A percentile compares a stretch with the other conserved stretches of the same genome.
These are phyloP conservation scores for Hypoxylon sp. DNA, from an alignment of 2,329 filamentous ascomycete genomes.

Conservation along the genomic window DNA sequence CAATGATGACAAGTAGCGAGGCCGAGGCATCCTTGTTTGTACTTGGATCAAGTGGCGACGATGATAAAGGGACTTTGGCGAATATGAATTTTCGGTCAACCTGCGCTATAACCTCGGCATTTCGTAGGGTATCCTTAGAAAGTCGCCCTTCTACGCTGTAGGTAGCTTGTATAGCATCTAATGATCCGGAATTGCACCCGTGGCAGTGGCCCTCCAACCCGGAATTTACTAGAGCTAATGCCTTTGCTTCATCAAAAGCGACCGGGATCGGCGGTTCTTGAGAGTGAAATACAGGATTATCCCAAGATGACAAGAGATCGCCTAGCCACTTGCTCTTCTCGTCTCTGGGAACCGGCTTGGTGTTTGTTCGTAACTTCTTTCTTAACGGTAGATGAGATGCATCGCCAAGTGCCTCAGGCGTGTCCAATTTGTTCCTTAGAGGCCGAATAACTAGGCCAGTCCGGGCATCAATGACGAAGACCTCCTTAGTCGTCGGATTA, in stretches of 20 bases:
- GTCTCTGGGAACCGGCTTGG: conserved; percentile 31
- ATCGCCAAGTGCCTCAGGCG: conserved; percentile 49
- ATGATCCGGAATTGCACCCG: conserved; percentile 30
- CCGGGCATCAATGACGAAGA: conserved; percentile 65
- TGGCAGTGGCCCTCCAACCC: conserved; percentile 17
- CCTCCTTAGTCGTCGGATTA: conserved; percentile 71
- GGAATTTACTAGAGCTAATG: conserved; percentile 43
- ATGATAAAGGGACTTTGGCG: conserved; percentile 65
- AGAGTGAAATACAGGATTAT: conserved; percentile 80
- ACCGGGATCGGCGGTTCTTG: conserved; percentile 63
- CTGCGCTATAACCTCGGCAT: conserved; percentile 80
- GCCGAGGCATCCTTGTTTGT: background rate
- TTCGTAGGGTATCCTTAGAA: conserved; percentile 71
- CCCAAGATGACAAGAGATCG: conserved; percentile 74
- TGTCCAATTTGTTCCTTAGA: conserved; percentile 53
- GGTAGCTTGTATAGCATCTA: conserved; percentile 42
- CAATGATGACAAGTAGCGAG: conserved; percentile 78
- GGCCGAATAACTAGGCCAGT: conserved; percentile 64
- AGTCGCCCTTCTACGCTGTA: conserved; percentile 63
- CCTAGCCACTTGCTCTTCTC: conserved; percentile 68
- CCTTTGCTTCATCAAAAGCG: conserved; percentile 51
- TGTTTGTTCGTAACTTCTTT: conserved; percentile 39
- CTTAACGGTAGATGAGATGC: conserved; percentile 14
- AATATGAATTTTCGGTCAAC: conserved; percentile 94
- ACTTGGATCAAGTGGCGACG: conserved; percentile 2